Conservation (phyloP, 2,329 filamentous ascomycete species). For the Tolypocladium cylindrosporum region DNA sequence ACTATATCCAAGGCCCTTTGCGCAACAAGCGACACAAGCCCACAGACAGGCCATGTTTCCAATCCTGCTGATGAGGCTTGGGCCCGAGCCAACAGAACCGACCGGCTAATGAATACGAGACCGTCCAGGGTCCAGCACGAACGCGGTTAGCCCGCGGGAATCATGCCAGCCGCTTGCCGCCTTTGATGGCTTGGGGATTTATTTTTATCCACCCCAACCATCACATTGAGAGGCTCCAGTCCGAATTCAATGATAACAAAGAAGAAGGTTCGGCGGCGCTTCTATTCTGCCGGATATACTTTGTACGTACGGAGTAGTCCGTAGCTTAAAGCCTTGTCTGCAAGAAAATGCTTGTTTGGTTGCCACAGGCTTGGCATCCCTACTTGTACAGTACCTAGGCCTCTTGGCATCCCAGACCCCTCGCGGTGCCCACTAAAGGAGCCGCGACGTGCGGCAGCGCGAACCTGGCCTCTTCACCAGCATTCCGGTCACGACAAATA, state of each 20-base stretch:
- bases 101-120: neutral
- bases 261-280: too few relatives aligned
- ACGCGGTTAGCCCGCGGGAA: neutral
- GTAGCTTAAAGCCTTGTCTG: too few relatives aligned
- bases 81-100: neutral
- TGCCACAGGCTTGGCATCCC: neutral
- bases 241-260: too few relatives aligned
- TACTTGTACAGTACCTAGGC: neutral
- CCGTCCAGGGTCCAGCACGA: too few relatives aligned
- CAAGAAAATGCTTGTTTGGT: too few relatives aligned
- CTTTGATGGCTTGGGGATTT: neutral
- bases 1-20: too few relatives aligned
- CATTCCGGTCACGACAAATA: neutral
- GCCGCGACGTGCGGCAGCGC: neutral
- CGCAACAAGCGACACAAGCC: too few relatives aligned
- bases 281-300: too few relatives aligned
- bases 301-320: too few relatives aligned
- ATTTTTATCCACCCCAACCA: neutral
- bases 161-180: neutral
- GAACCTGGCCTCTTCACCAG: neutral
- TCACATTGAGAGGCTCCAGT: neutral
- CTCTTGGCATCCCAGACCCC: neutral
- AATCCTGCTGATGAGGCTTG: too few relatives aligned
- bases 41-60: too few relatives aligned
- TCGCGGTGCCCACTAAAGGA: neutral